Percentiles rank a stretch among this genome's conserved stretches.
These are phyloP conservation scores for Rauvolfia tetraphylla DNA, from an alignment of 257 asterid species.

Conservation along the genomic window DNA sequence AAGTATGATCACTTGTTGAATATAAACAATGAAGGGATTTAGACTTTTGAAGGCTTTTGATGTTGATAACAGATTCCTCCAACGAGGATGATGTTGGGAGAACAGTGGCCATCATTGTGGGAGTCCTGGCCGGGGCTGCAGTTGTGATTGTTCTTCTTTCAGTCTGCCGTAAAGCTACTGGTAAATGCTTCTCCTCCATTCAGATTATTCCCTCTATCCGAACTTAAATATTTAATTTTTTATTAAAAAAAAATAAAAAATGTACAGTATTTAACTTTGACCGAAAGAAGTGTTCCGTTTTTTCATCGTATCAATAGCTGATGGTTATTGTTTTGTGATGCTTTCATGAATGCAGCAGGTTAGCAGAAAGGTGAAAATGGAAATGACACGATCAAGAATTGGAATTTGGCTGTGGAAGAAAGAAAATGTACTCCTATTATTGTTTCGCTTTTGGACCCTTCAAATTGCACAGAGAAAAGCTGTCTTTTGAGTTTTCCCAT, in stretches of 20 bases:
- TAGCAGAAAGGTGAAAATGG: neutral
- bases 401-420: neutral
- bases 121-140: conserved; percentile 63
- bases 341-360: conserved; percentile 1
- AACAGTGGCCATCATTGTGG: conserved; percentile 76
- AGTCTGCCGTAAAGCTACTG: conserved; percentile 54
- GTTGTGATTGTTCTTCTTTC: conserved; percentile 68
- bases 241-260: too few species aligned
- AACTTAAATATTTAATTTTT: too few species aligned
- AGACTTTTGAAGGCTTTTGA: neutral
- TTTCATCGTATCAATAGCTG: neutral
- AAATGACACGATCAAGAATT: neutral
- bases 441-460: neutral
- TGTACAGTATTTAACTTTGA: too few species aligned
- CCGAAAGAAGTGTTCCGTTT: neutral
- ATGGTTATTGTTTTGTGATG: neutral
- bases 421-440: neutral
- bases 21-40: too few species aligned
- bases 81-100: conserved; percentile 58
- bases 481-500: neutral
- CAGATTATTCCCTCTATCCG: too few species aligned
- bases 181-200: conserved; percentile 15
- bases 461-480: neutral
- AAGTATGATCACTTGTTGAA: too few species aligned
- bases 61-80: conserved; percentile 39